A percentile compares a stretch with the other conserved stretches of the same genome.
phyloP scores from a whole-genome alignment of 108 stramenopile species.

The Pseudonitzschia multiseries region DNA sequence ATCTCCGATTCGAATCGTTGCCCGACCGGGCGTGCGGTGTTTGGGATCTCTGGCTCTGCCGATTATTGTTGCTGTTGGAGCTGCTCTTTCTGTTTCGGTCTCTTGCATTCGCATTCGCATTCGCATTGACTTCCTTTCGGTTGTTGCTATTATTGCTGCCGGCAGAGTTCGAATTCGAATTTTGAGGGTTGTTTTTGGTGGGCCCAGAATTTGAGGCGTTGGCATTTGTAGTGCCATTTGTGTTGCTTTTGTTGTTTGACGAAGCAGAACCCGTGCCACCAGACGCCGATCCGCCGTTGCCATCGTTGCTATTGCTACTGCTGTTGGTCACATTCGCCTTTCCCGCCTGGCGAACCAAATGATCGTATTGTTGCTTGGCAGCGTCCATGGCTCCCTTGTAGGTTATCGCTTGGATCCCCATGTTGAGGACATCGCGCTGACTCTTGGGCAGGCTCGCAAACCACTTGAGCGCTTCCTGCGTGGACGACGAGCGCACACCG shows the following conservation, averaged over 20 bases:
- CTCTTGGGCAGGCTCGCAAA: constrained; percentile 35
- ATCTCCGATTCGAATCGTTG: background rate
- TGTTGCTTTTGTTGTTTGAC: background rate
- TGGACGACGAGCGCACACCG: constrained; percentile 5
- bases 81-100: constrained; percentile 1
- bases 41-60: constrained; percentile 8
- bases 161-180: background rate
- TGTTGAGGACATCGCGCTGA: constrained; percentile 51
- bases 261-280: background rate
- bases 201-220: background rate
- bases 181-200: background rate
- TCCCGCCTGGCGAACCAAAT: constrained; percentile 48
- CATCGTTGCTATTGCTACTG: constrained; percentile 8
- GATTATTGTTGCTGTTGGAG: constrained; percentile 15
- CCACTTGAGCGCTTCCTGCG: constrained; percentile 36
- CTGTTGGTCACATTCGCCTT: constrained; percentile 1
- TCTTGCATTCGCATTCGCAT: background rate
- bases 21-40: background rate
- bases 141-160: background rate
- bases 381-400: constrained; percentile 73
- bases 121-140: background rate
- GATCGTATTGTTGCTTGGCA: constrained; percentile 59
- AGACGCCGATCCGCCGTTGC: background rate
- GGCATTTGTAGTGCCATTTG: background rate
- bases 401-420: constrained; percentile 57